Evolutionary conservation across 345 rosid genomes (phyloP).

Genomic region (Salix viminalis): DNA sequence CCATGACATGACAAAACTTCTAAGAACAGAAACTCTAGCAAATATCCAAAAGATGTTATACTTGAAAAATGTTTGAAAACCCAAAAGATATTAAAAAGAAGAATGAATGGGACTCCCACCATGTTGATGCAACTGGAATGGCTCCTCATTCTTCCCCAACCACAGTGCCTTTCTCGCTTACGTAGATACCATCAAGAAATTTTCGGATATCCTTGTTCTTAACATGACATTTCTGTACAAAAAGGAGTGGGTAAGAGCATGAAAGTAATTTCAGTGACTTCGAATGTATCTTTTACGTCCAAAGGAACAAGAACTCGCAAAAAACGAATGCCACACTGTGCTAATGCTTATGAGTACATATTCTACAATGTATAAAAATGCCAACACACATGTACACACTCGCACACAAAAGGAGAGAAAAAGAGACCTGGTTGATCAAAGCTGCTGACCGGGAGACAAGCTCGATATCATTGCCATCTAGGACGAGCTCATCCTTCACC

Average conservation of each 20-base stretch:
- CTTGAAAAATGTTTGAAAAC: neutral
- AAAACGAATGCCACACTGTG: no score
- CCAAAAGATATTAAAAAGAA: neutral
- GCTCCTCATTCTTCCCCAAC: conserved; percentile 22
- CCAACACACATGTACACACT: neutral
- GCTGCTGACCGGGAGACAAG: conserved; percentile 60
- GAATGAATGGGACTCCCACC: neutral
- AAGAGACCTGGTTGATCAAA: conserved; percentile 50
- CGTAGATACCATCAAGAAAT: conserved; percentile 64
- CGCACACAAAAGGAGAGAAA: neutral
- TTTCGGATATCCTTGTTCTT: conserved; percentile 65
- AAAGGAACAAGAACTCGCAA: no score
- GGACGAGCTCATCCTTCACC: conserved; percentile 56
- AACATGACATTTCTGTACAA: conserved; percentile 41
- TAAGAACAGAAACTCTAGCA: neutral
- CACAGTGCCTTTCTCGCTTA: conserved; percentile 52
- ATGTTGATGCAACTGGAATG: neutral
- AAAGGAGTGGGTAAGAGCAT: no score
- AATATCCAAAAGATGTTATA: neutral
- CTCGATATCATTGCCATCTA: conserved; percentile 62
- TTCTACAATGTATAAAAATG: neutral
- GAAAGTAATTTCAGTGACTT: no score
- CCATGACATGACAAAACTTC: neutral
- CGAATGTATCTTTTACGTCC: no score
- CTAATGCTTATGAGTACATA: neutral